Conservation (phyloP, 495 filamentous ascomycete genomes). For the Xylaria longipes region DNA sequence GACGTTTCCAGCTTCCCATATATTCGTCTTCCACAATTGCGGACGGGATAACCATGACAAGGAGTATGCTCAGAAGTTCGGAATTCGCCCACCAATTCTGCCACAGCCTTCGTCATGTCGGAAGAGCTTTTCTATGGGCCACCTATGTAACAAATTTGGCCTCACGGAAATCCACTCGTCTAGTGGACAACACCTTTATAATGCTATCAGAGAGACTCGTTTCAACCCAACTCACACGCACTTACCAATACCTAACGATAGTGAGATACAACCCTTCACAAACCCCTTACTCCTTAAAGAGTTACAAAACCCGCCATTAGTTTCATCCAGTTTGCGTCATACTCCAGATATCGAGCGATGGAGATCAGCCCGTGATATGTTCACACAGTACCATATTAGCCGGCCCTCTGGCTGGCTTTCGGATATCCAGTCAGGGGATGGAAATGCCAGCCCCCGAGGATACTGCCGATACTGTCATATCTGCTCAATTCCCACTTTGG, state of each 20-base stretch:
- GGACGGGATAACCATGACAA: slow-evolving; percentile 16
- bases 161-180: slow-evolving; percentile 9
- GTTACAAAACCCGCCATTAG: background rate
- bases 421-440: slow-evolving; percentile 45
- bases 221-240: background rate
- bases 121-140: slow-evolving; percentile 24
- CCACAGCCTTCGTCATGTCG: slow-evolving; percentile 10
- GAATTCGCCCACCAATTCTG: background rate
- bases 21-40: slow-evolving; percentile 19
- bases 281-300: slow-evolving; percentile 4
- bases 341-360: slow-evolving; percentile 29
- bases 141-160: slow-evolving; percentile 23
- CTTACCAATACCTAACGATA: background rate
- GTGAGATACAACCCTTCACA: background rate
- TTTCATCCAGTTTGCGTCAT: background rate
- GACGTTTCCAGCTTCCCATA: slow-evolving; percentile 25
- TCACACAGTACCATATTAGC: slow-evolving; percentile 43
- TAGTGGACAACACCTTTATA: background rate
- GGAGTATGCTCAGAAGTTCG: slow-evolving; percentile 11
- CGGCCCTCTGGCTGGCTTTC: slow-evolving; percentile 50
- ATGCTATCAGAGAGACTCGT: background rate
- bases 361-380: slow-evolving; percentile 42
- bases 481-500: slow-evolving; percentile 43
- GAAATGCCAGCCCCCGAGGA: slow-evolving; percentile 34
- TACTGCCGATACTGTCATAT: slow-evolving; percentile 45